Conservation (phyloP, 176 grass and related monocot genomes). For the Oryza brachyantha region DNA sequence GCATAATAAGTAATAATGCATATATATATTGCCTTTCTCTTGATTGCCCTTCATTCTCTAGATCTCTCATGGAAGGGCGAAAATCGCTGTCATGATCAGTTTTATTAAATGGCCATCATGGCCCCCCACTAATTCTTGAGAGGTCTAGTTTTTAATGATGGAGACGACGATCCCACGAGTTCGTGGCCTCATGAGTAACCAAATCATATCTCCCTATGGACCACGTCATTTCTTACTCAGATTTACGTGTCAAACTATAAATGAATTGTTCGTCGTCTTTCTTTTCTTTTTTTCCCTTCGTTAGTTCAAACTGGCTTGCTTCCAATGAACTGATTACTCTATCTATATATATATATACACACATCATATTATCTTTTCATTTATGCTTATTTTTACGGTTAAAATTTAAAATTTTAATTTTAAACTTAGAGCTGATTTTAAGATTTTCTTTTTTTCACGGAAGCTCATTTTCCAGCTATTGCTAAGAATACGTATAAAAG, state of each 20-base stretch:
- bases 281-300: no score
- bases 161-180: conserved; percentile 11
- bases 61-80: neutral
- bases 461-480: no score
- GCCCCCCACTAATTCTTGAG: conserved; percentile 35
- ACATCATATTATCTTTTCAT: no score
- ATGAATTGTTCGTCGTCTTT: neutral
- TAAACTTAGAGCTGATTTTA: no score
- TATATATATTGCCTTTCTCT: neutral
- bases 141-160: conserved; percentile 31
- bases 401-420: no score
- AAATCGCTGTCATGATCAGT: conserved; percentile 23
- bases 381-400: no score
- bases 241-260: neutral
- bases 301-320: neutral
- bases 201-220: conserved; percentile 7
- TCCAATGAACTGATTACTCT: neutral
- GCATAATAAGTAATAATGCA: no score
- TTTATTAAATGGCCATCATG: conserved; percentile 21
- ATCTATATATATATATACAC: no score
- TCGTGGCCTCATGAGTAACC: conserved; percentile 6
- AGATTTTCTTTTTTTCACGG: no score
- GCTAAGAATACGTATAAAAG: no score
- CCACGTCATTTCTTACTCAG: conserved; percentile 1
- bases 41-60: no score